Evolutionary conservation across 768 basidiomycete species (phyloP).

Genomic region (Naganishia kalamii): DNA sequence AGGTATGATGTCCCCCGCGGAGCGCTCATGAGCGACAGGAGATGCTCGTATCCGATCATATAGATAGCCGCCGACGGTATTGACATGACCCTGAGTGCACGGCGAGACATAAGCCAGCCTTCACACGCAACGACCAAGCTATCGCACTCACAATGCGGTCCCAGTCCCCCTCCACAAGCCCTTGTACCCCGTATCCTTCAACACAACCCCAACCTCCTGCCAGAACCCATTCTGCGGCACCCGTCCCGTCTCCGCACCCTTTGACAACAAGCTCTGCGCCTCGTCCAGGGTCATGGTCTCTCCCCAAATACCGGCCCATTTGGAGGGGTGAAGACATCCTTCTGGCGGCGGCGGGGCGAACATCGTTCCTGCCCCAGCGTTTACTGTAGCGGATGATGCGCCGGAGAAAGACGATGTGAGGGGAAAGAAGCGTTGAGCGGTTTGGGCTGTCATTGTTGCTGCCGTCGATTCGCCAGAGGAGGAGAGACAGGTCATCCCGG

Average conservation of each 20-base stretch:
- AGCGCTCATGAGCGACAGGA: slow-evolving; percentile 44
- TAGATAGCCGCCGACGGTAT: slow-evolving; percentile 88
- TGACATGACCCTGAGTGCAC: slow-evolving; percentile 62
- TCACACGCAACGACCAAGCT: not conserved
- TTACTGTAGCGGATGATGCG: not conserved
- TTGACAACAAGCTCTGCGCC: slow-evolving; percentile 29
- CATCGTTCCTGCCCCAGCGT: not conserved
- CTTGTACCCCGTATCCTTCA: slow-evolving; percentile 69
- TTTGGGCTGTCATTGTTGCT: slow-evolving; percentile 19
- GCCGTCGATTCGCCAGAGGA: slow-evolving; percentile 23
- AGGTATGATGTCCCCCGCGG: not conserved
- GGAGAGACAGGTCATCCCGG: slow-evolving; percentile 17
- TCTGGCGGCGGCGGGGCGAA: slow-evolving; percentile 26
- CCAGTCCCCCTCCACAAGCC: slow-evolving; percentile 95
- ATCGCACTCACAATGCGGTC: slow-evolving; percentile 66
- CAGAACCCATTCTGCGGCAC: slow-evolving; percentile 67
- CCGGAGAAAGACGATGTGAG: not conserved
- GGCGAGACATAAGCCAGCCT: not conserved
- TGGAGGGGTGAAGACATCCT: slow-evolving; percentile 42
- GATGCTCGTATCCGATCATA: slow-evolving; percentile 91
- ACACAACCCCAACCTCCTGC: slow-evolving; percentile 59
- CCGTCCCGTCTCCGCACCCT: slow-evolving; percentile 21
- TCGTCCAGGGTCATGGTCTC: slow-evolving; percentile 39
- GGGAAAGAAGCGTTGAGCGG: not conserved
- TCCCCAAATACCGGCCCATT: slow-evolving; percentile 47